These are phyloP conservation scores for Cryptococcus neoformans DNA, from an alignment of 1,284 basidiomycete species.

Conservation along the genomic window DNA sequence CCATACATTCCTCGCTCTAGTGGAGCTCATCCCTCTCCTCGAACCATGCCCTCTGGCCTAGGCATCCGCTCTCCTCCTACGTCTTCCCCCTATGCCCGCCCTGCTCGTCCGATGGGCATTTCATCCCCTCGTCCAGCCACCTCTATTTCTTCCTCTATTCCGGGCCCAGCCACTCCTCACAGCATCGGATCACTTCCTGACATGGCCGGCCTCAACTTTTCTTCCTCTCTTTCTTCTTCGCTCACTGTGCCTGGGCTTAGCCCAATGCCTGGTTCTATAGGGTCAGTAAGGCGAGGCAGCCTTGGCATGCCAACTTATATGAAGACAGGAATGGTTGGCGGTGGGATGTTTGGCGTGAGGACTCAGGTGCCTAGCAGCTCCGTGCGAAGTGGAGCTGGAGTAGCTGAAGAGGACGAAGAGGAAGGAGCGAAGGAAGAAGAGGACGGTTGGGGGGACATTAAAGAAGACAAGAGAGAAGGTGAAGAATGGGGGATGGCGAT, in stretches of 20 bases:
- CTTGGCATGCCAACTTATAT: conserved; percentile 10
- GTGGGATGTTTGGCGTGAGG: conserved; percentile 39
- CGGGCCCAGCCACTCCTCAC: conserved; percentile 28
- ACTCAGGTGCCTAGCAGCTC: conserved; percentile 28
- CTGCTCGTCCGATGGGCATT: conserved; percentile 17
- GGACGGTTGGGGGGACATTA: background rate
- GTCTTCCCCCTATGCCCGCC: conserved; percentile 1
- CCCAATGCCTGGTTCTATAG: conserved; percentile 25
- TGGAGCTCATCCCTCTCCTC: background rate
- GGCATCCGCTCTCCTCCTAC: conserved; percentile 3
- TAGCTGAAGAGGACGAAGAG: conserved; percentile 37
- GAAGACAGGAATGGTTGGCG: conserved; percentile 37
- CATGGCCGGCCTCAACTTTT: conserved; percentile 39
- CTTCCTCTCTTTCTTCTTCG: background rate
- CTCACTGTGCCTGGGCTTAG: background rate
- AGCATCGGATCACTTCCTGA: conserved; percentile 38
- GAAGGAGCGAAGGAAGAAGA: conserved; percentile 19
- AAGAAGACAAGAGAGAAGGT: conserved; percentile 9
- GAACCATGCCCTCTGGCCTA: background rate
- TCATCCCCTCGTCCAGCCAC: conserved; percentile 3
- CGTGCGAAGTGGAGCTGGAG: conserved; percentile 30
- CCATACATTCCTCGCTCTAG: conserved; percentile 14
- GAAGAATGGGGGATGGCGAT: conserved; percentile 34
- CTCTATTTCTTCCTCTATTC: conserved; percentile 19
- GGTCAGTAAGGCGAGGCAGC: no score